Base-by-base conservation (phyloP, 1,139 yeast species). In the Hanseniaspora uvarum region DNA sequence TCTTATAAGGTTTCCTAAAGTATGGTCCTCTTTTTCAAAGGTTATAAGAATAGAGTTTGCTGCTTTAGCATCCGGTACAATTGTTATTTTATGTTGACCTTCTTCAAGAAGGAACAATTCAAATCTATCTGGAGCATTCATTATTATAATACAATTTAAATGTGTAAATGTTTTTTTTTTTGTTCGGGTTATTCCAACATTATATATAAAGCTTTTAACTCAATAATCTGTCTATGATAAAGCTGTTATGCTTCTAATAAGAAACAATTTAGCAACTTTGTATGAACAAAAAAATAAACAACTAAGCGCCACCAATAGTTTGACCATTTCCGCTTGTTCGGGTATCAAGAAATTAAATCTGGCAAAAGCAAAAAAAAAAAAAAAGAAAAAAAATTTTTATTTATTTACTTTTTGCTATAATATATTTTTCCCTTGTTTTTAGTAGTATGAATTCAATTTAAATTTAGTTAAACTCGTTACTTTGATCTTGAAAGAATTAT, bases 101-200 rank as follows among this genome's bases (percentile, higher is more conserved):
- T 92, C 98, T n/a, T 97, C 98, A 63, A 92, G 77, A 62, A 92
- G 80, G 68, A 92, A 92, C 53, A 92, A 78, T 74, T 92, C 98
- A 68, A 89, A 92, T 77, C 98, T 83, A 73, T 92, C 98, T 71
- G 98, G 98, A 63, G 97, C 98, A 72, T 92, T 92, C 97, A 92
- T 92, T 53, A n/a, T 23, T 24, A 37, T 41, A 5, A 5, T 38
- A 38, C 21, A 19, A 11, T 5, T 12, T 38, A 3, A 10, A 1
- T 38, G 5, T 14, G 14, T 14, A 14, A 6, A 16, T 4, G 23
- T 1, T 23, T 11, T 3, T n/a, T 38, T 38, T 10, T 16, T 3
- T n/a, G 10, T 26, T 21, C 26, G n/a, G n/a, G n/a, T 16, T 21
- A 2, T 6, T 33, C 28, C 28, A 5, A n/a, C n/a, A n/a, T n/a